These are phyloP conservation scores for Salix brachista DNA, from an alignment of 345 rosid species.

Conservation along the genomic window DNA sequence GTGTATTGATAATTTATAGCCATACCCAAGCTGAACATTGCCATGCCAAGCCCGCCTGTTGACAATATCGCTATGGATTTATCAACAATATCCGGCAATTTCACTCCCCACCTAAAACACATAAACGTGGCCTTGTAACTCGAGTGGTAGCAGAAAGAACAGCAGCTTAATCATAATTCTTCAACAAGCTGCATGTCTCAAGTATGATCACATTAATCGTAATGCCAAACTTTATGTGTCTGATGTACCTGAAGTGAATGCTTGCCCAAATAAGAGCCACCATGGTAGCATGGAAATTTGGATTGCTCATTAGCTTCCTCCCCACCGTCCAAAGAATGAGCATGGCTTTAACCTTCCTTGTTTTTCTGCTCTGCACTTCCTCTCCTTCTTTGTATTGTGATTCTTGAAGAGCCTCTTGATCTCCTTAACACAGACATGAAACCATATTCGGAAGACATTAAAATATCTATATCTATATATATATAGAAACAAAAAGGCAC, in stretches of 20 bases:
- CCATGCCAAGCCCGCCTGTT: conserved; percentile 92
- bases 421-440: conserved; percentile 17
- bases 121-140: not conserved
- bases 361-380: conserved; percentile 35
- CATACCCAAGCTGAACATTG: conserved; percentile 92
- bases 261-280: conserved; percentile 73
- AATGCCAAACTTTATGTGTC: not conserved
- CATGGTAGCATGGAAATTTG: conserved; percentile 73
- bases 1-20: not conserved
- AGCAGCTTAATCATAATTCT: not conserved
- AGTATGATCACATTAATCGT: no score
- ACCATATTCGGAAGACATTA: not conserved
- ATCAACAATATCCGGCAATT: conserved; percentile 58
- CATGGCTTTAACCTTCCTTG: conserved; percentile 38
- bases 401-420: conserved; percentile 38
- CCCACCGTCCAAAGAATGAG: conserved; percentile 55
- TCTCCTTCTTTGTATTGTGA: conserved; percentile 46
- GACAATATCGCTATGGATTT: conserved; percentile 66
- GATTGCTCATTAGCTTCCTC: conserved; percentile 62
- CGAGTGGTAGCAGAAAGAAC: not conserved
- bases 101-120: conserved; percentile 52
- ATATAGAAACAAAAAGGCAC: not conserved
- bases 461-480: not conserved
- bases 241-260: conserved; percentile 62
- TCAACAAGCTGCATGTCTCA: no score